Conservation (phyloP, 495 filamentous ascomycete genomes). For the Rhizodiscina lignyota region DNA sequence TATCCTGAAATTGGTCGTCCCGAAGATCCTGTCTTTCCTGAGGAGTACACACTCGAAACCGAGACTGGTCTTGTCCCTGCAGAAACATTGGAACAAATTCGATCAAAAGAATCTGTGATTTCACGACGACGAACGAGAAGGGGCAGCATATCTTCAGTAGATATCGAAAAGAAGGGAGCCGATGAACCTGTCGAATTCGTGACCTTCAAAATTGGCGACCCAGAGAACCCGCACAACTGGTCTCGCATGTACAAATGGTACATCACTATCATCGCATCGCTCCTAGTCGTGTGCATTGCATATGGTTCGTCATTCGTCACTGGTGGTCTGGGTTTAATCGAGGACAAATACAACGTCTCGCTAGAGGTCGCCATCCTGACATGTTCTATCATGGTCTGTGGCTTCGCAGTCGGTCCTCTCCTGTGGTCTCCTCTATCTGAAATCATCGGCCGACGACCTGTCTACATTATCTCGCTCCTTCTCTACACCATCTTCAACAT, state of each 20-base stretch:
- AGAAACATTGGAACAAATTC: too few species aligned
- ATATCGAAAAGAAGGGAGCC: too few species aligned
- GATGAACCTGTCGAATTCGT: too few species aligned
- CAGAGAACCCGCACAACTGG: slow-evolving; percentile 55
- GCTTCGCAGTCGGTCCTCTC: slow-evolving; percentile 86
- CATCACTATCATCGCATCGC: slow-evolving; percentile 48
- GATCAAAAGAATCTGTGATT: too few species aligned
- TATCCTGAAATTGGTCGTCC: too few species aligned
- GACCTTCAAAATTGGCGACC: slow-evolving; percentile 48
- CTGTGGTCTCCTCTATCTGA: slow-evolving; percentile 95
- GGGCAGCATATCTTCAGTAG: too few species aligned
- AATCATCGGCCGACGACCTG: slow-evolving; percentile 59
- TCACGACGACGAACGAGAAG: too few species aligned
- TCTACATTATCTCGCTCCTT: slow-evolving; percentile 69
- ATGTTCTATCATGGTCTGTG: slow-evolving; percentile 46
- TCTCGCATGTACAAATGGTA: slow-evolving; percentile 47
- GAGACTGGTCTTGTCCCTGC: too few species aligned
- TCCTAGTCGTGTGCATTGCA: slow-evolving; percentile 48
- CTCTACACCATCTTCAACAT: slow-evolving; percentile 64
- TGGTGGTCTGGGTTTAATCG: slow-evolving; percentile 43
- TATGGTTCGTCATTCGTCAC: slow-evolving; percentile 49
- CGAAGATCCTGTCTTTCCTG: too few species aligned
- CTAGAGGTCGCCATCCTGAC: slow-evolving; percentile 48
- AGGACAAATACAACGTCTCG: slow-evolving; percentile 42
- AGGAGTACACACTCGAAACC: too few species aligned